These are phyloP conservation scores for Skeletonema menzelii DNA, from an alignment of 108 stramenopile genomes.

Conservation along the genomic window DNA sequence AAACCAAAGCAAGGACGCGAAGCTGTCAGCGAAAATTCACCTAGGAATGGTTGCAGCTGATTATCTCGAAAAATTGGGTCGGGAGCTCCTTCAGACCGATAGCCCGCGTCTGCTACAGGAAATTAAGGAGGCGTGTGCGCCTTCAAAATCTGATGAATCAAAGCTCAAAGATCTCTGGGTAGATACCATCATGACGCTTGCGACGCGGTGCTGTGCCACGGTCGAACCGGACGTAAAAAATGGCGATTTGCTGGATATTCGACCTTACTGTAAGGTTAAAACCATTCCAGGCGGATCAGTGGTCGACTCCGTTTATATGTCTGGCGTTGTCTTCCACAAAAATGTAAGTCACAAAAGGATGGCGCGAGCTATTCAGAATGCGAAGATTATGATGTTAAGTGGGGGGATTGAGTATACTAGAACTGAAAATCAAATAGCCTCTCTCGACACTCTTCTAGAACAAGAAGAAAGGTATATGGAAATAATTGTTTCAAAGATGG, in stretches of 20 bases:
- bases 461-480: constrained; percentile 95
- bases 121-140: constrained; percentile 28
- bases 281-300: constrained; percentile 85
- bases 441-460: constrained; percentile 90
- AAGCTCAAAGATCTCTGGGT: constrained; percentile 59
- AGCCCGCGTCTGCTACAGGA: constrained; percentile 69
- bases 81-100: constrained; percentile 63
- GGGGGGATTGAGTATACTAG: constrained; percentile 95
- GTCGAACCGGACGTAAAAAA: constrained; percentile 89
- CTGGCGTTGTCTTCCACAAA: constrained; percentile 91
- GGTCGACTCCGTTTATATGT: constrained; percentile 84
- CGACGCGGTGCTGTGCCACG: constrained; percentile 81
- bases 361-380: constrained; percentile 70
- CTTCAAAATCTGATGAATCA: constrained; percentile 21
- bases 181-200: constrained; percentile 72
- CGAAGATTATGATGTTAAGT: constrained; percentile 90
- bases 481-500: constrained; percentile 93
- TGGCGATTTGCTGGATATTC: constrained; percentile 79
- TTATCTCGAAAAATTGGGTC: constrained; percentile 74
- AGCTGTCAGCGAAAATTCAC: constrained; percentile 41
- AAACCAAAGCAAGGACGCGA: constrained; percentile 33
- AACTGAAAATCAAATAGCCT: constrained; percentile 82
- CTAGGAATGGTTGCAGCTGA: constrained; percentile 63
- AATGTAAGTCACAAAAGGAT: constrained; percentile 89
- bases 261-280: constrained; percentile 67